Evolutionary conservation across 1,139 yeast species (phyloP).

Genomic region (Blastobotrys capitulatus): DNA sequence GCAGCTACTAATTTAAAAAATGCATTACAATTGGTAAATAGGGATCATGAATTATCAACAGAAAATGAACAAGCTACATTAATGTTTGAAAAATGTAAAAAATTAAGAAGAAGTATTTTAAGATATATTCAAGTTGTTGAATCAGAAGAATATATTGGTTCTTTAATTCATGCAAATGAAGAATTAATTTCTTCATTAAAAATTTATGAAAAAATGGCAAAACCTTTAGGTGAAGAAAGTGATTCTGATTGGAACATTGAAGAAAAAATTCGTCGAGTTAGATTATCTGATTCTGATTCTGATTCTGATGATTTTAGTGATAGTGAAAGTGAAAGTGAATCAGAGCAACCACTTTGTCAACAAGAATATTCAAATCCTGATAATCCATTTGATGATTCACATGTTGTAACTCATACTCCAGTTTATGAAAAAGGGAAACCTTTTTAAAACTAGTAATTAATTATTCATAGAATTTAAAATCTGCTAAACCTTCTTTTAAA

Average conservation of each 20-base stretch:
- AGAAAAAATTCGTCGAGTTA: constrained; percentile 18
- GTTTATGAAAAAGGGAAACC: constrained; percentile 10
- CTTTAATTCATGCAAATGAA: constrained; percentile 83
- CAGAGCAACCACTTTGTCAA: not conserved
- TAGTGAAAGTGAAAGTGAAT: constrained; percentile 7
- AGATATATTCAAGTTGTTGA: constrained; percentile 78
- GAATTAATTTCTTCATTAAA: constrained; percentile 71
- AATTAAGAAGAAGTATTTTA: constrained; percentile 68
- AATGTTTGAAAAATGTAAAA: constrained; percentile 69
- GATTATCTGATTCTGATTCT: constrained; percentile 17
- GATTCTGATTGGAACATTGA: constrained; percentile 34
- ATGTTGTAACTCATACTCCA: constrained; percentile 29
- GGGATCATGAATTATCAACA: constrained; percentile 48
- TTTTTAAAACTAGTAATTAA: not conserved
- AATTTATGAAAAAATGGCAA: constrained; percentile 56
- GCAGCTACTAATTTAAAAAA: constrained; percentile 70
- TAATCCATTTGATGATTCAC: constrained; percentile 69
- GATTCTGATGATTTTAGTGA: constrained; percentile 11
- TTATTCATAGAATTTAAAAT: constrained; percentile 20
- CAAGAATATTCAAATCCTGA: constrained; percentile 24
- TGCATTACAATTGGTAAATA: constrained; percentile 50
- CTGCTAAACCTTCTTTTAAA: constrained; percentile 23
- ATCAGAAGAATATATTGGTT: constrained; percentile 77
- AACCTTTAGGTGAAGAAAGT: constrained; percentile 43
- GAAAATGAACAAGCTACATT: constrained; percentile 55